These are phyloP conservation scores for Syncephalis plumigaleata DNA, from an alignment of 371 early-diverging fungal species.

Conservation along the genomic window DNA sequence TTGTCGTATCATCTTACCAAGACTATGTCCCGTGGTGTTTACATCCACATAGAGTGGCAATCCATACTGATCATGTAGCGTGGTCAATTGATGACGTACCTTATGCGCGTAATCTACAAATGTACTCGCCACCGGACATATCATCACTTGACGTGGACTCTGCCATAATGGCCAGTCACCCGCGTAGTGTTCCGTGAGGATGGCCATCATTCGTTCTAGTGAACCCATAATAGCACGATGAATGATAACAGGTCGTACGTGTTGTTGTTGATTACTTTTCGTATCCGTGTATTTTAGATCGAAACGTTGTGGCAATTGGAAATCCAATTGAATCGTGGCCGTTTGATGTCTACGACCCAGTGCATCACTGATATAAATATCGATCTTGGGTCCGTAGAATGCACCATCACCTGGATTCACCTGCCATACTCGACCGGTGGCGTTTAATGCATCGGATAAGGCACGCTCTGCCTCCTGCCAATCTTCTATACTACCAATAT, in stretches of 20 bases:
- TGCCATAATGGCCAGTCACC: constrained; percentile 99
- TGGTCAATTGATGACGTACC: constrained; percentile 13
- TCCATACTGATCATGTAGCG: constrained; percentile 13
- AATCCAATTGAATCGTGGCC: constrained; percentile 98
- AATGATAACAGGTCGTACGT: constrained; percentile 86
- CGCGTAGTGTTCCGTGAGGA: constrained; percentile 90
- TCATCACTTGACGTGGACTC: constrained; percentile 85
- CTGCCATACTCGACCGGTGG: constrained; percentile 66
- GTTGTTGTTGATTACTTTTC: constrained; percentile 2
- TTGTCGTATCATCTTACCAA: constrained; percentile 92
- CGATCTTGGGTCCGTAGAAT: constrained; percentile 99
- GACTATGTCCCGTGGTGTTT: constrained; percentile 68
- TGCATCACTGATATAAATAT: constrained; percentile 94
- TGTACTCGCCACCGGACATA: constrained; percentile 64
- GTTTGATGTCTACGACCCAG: constrained; percentile 89
- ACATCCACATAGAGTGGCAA: constrained; percentile 72
- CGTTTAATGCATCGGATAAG: constrained; percentile 61
- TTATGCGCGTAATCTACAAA: constrained; percentile 43
- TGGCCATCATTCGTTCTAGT: constrained; percentile 97
- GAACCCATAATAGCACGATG: constrained; percentile 98
- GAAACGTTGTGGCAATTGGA: constrained; percentile 93
- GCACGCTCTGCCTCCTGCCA: constrained; percentile 91
- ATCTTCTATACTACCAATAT: constrained; percentile 73
- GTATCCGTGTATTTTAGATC: constrained; percentile 49
- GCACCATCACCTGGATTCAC: constrained; percentile 98